Conservation (phyloP, 768 basidiomycete genomes). For the Cubamyces lactineus region DNA sequence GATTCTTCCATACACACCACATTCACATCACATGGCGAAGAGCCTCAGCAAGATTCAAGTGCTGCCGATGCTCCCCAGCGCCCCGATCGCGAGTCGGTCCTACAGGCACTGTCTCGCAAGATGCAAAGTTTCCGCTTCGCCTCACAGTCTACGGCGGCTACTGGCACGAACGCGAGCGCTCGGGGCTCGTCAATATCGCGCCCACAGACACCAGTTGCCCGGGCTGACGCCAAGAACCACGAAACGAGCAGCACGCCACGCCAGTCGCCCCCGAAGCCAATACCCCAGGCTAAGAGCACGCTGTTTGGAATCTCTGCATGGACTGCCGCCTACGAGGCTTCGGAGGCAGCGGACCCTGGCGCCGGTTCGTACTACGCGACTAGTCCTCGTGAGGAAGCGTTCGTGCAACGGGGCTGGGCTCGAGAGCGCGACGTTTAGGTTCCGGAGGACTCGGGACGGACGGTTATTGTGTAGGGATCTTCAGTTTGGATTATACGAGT, state of each 20-base stretch:
- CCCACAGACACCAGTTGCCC: constrained; percentile 17
- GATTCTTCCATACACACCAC: constrained; percentile 93
- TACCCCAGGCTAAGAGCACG: constrained; percentile 27
- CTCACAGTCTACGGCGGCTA: constrained; percentile 32
- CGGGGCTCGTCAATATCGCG: constrained; percentile 11
- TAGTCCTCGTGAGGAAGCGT: constrained; percentile 27
- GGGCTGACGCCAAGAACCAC: not conserved
- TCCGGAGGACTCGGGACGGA: not conserved
- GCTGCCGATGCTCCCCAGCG: constrained; percentile 1
- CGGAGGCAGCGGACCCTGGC: constrained; percentile 10
- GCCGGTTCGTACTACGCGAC: constrained; percentile 18
- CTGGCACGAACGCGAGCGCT: constrained; percentile 18
- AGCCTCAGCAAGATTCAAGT: constrained; percentile 19
- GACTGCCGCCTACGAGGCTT: constrained; percentile 31
- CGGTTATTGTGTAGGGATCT: too few relatives aligned
- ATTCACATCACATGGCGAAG: constrained; percentile 62
- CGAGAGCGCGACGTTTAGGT: constrained; percentile 20
- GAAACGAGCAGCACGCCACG: constrained; percentile 19
- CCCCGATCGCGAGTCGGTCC: constrained; percentile 33
- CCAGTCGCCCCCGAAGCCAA: constrained; percentile 27
- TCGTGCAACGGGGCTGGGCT: constrained; percentile 23
- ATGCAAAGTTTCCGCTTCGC: constrained; percentile 37
- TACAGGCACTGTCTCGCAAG: constrained; percentile 37
- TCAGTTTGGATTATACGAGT: not conserved
- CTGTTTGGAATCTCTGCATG: constrained; percentile 42